phyloP scores from a whole-genome alignment of 1,139 yeast genomes.

The Yamadazyma trypodendri region DNA sequence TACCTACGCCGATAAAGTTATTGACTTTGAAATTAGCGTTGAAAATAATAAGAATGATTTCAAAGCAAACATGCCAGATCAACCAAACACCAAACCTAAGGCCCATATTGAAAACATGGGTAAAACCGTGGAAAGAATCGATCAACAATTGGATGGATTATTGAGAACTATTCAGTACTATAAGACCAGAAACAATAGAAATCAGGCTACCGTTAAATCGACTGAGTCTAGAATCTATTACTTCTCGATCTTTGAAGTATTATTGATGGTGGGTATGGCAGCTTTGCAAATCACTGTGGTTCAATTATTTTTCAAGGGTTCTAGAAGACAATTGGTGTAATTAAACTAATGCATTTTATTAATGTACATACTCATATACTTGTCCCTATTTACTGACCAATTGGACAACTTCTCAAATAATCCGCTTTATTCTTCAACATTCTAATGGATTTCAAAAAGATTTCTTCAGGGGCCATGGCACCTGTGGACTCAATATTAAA shows the following conservation, averaged over 20 bases:
- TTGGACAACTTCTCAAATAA: slow-evolving; percentile 75
- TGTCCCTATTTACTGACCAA: slow-evolving; percentile 45
- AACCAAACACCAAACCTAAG: slow-evolving; percentile 56
- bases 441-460: slow-evolving; percentile 85
- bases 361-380: slow-evolving; percentile 8
- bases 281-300: slow-evolving; percentile 79
- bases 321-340: slow-evolving; percentile 75
- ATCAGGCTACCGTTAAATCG: slow-evolving; percentile 85
- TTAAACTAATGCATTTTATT: slow-evolving; percentile 5
- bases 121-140: slow-evolving; percentile 59
- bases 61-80: slow-evolving; percentile 66
- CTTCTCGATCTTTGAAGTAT: slow-evolving; percentile 79
- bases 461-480: slow-evolving; percentile 95
- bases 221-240: slow-evolving; percentile 85
- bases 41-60: slow-evolving; percentile 49
- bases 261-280: slow-evolving; percentile 85
- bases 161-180: slow-evolving; percentile 73
- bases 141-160: slow-evolving; percentile 63
- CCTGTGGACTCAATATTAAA: slow-evolving; percentile 95
- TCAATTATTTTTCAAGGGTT: slow-evolving; percentile 81
- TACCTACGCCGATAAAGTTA: slow-evolving; percentile 80
- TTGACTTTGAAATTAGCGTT: slow-evolving; percentile 79
- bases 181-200: slow-evolving; percentile 89
- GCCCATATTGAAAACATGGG: slow-evolving; percentile 64
- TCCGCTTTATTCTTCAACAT: slow-evolving; percentile 84